Percentiles rank a stretch among this genome's conserved stretches.
phyloP scores from a whole-genome alignment of 768 basidiomycete species.

The Amylocystis lapponica region DNA sequence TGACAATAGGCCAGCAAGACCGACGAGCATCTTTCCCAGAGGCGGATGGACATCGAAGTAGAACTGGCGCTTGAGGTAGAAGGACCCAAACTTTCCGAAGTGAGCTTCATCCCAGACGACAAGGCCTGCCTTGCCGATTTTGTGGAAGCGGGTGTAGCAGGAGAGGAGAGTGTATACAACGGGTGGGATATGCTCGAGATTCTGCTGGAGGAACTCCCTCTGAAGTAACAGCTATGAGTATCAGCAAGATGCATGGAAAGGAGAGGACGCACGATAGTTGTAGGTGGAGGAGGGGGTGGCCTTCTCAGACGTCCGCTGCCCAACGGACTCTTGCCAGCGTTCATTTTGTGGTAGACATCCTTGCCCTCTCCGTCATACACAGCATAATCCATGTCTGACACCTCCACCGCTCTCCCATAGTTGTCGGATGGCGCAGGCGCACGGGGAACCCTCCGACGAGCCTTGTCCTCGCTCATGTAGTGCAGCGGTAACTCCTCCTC shows the following conservation, averaged over 20 bases:
- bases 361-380: slow-evolving; percentile 61
- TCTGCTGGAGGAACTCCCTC: slow-evolving; percentile 76
- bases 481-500: slow-evolving; percentile 45
- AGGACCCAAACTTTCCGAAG: slow-evolving; percentile 97
- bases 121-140: slow-evolving; percentile 77
- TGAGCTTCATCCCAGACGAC: slow-evolving; percentile 99
- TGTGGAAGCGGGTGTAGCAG: slow-evolving; percentile 92
- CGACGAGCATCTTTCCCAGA: slow-evolving; percentile 98
- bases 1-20: slow-evolving; percentile 81
- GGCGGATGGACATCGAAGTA: slow-evolving; percentile 99
- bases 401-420: slow-evolving; percentile 20
- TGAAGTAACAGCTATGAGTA: slow-evolving; percentile 20
- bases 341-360: slow-evolving; percentile 49
- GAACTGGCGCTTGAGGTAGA: slow-evolving; percentile 98
- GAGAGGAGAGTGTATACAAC: slow-evolving; percentile 88
- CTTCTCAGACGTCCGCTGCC: slow-evolving; percentile 53
- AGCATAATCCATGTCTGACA: slow-evolving; percentile 22
- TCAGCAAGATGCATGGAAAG: slow-evolving; percentile 6
- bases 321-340: slow-evolving; percentile 21
- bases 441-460: slow-evolving; percentile 40
- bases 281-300: slow-evolving; percentile 59
- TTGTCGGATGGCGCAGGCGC: slow-evolving; percentile 23
- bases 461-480: slow-evolving; percentile 47
- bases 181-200: slow-evolving; percentile 72
- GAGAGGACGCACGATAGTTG: slow-evolving; percentile 32